Evolutionary conservation across 2,329 filamentous ascomycete species (phyloP), one percentile per base, ranked within the genome.

Genomic region (Fusarium verticillioides): DNA sequence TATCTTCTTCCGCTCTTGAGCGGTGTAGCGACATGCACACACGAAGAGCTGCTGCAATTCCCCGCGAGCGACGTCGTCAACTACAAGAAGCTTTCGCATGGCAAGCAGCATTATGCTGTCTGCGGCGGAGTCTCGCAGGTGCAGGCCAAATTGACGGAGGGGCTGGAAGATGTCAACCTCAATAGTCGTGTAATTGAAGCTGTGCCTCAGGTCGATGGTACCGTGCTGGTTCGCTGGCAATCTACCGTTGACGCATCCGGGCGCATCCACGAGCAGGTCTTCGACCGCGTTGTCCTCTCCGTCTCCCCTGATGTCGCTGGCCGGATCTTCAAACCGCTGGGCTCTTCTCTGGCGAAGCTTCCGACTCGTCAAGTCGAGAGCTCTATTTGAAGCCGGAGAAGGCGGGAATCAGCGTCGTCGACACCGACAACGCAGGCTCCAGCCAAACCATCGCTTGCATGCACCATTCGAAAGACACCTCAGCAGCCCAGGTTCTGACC

Each of bases 1-100:
- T 90, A 90, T 72, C 76, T 91, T 12, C 79, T 90, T 0, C 89
- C 89, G 0, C 80, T 89, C 9, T 82, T 91, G 43, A 86, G 87
- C 56, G 84, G 84, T 65, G 86, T 90, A 11, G 84, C 85, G 8
- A 90, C 88, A 3, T 90, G 87, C 72, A 83, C 87, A 0, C 88
- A 90, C 60, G 79, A 82, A 4, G 82, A 84, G 36, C 77, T 90
- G 5, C 79, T 89, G 2, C 77, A 79, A 0, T 90, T 88, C 32
- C 88, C 88, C 0, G 88, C 88, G 3, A 84, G 81, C 49, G 88
- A 90, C 60, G 63, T 89, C 9, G 81, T 85, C 28, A 83, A 82
- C 18, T 90, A 89, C 76, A 87, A 87, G 74, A 82, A 81, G 47
- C 78, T 78, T 21, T 85, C 86, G 3, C 81, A 85, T 43, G 79